Conservation (phyloP, 2,329 filamentous ascomycete species). For the Aphanoascus verrucosus region DNA sequence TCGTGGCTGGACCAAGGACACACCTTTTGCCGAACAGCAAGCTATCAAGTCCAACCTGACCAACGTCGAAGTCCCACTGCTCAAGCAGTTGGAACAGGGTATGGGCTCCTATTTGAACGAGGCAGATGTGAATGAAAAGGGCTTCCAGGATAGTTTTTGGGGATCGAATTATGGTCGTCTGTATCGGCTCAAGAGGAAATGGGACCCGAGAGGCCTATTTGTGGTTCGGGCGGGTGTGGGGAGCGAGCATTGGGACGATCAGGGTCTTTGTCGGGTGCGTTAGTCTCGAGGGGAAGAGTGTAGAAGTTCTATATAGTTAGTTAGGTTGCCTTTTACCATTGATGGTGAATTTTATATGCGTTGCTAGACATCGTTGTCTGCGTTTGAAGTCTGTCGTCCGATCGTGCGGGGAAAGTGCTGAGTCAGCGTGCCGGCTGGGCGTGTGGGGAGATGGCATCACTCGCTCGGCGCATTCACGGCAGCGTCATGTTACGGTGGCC, state of each 20-base stretch:
- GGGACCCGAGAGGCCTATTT: slow-evolving; percentile 37
- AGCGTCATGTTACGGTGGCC: not conserved
- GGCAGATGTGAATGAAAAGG: slow-evolving; percentile 25
- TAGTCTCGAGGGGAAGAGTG: not conserved
- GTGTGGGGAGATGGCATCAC: not conserved
- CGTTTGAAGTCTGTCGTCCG: too few relatives aligned
- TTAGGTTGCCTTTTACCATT: not conserved
- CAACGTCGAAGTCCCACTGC: slow-evolving; percentile 29
- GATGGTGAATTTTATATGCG: too few relatives aligned
- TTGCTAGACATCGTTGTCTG: too few relatives aligned
- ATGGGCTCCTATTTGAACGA: slow-evolving; percentile 37
- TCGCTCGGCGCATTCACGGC: not conserved
- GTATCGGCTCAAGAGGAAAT: slow-evolving; percentile 32
- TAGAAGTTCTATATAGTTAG: not conserved
- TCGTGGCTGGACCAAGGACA: slow-evolving; percentile 8
- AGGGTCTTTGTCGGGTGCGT: slow-evolving; percentile 11
- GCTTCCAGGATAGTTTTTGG: slow-evolving; percentile 35
- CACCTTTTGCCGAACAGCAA: slow-evolving; percentile 12
- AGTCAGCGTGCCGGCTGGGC: not conserved
- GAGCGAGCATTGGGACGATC: slow-evolving; percentile 12
- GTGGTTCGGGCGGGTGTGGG: slow-evolving; percentile 40
- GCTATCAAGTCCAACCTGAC: slow-evolving; percentile 20
- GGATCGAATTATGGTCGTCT: slow-evolving; percentile 33
- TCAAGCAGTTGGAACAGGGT: slow-evolving; percentile 31
- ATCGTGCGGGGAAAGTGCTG: too few relatives aligned